Evolutionary conservation across 1,284 basidiomycete species (phyloP).

Genomic region (Entoloma clypeatum): DNA sequence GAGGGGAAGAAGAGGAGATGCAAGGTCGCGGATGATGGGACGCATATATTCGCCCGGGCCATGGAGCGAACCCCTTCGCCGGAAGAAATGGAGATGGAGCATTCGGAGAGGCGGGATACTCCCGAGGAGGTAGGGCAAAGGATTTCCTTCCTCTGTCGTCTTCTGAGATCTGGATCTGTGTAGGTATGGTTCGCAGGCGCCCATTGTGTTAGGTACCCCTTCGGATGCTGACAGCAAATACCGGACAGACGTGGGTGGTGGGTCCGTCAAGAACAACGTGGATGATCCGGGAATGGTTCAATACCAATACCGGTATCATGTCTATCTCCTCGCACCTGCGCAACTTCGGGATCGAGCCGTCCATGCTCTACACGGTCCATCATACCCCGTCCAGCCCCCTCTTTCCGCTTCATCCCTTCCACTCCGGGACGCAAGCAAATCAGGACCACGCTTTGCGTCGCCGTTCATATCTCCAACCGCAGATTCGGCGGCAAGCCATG

Average conservation of each 20-base stretch:
- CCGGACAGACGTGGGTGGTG: slow-evolving; percentile 50
- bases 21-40: too few species aligned
- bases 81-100: slow-evolving; percentile 25
- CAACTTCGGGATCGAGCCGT: slow-evolving; percentile 32
- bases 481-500: slow-evolving; percentile 13
- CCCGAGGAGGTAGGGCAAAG: slow-evolving; percentile 37
- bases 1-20: too few species aligned
- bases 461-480: too few species aligned
- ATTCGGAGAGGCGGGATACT: slow-evolving; percentile 19
- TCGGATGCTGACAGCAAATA: background rate
- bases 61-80: slow-evolving; percentile 11
- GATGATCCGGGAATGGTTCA: slow-evolving; percentile 67
- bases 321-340: slow-evolving; percentile 35
- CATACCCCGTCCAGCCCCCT: slow-evolving; percentile 11
- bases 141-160: background rate
- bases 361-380: slow-evolving; percentile 15
- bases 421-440: slow-evolving; percentile 1
- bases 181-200: slow-evolving; percentile 43
- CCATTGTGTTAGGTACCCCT: slow-evolving; percentile 32
- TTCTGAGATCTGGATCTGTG: background rate
- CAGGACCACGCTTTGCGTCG: slow-evolving; percentile 6
- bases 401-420: slow-evolving; percentile 16
- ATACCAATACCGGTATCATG: slow-evolving; percentile 39
- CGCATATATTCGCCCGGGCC: too few species aligned
- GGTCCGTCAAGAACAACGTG: slow-evolving; percentile 55